Conservation (phyloP, 345 rosid species). For the Murraya paniculata region DNA sequence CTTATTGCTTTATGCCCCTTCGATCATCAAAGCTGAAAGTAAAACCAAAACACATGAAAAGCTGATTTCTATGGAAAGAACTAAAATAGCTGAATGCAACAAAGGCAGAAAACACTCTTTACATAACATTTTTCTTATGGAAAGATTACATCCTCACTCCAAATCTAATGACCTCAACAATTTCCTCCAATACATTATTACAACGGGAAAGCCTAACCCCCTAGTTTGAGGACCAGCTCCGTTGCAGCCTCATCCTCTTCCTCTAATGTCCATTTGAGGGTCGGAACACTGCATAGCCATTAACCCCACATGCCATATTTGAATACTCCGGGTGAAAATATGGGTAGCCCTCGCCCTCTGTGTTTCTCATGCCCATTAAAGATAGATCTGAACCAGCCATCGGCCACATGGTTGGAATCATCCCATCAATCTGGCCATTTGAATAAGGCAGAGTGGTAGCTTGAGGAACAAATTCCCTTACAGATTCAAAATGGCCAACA, state of each 20-base stretch:
- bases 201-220: conserved; percentile 25
- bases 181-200: conserved; percentile 34
- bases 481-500: conserved; percentile 36
- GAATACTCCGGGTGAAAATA: conserved; percentile 45
- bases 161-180: conserved; percentile 36
- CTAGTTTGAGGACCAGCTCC: conserved; percentile 15
- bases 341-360: conserved; percentile 49
- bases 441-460: conserved; percentile 38
- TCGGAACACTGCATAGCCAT: conserved; percentile 57
- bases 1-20: background rate
- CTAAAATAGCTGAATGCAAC: conserved; percentile 26
- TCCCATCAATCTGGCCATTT: conserved; percentile 60
- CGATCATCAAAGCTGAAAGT: conserved; percentile 6
- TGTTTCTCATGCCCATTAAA: conserved; percentile 47
- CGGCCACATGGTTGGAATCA: conserved; percentile 59
- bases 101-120: conserved; percentile 41
- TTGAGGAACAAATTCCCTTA: conserved; percentile 51
- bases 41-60: conserved; percentile 1
- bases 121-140: conserved; percentile 41
- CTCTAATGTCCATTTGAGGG: conserved; percentile 79
- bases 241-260: background rate
- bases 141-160: conserved; percentile 59
- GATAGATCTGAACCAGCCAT: conserved; percentile 58
- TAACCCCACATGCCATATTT: conserved; percentile 56
- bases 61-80: conserved; percentile 15